Evolutionary conservation across 805 yeast genomes (phyloP).

Genomic region (Nadsonia fulvescens): DNA sequence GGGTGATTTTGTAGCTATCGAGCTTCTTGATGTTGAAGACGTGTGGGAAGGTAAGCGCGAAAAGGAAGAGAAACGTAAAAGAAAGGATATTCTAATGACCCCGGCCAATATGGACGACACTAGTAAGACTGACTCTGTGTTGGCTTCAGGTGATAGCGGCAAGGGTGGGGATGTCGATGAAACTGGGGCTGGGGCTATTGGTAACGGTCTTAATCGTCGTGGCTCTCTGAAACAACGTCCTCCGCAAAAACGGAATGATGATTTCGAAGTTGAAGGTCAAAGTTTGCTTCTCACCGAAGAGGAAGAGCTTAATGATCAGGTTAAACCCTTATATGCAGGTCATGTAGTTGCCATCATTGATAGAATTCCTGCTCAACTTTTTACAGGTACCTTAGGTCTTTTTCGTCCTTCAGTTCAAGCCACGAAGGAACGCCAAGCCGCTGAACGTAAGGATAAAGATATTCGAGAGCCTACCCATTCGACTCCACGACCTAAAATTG

Average conservation of each 20-base stretch:
- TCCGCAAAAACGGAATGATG: constrained; percentile 91
- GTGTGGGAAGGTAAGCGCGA: constrained; percentile 94
- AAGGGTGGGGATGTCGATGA: constrained; percentile 20
- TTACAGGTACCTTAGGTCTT: constrained; percentile 83
- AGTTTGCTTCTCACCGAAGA: constrained; percentile 79
- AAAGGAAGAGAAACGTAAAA: constrained; percentile 89
- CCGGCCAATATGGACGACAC: constrained; percentile 44
- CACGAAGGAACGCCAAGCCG: constrained; percentile 44
- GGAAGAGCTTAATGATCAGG: constrained; percentile 83
- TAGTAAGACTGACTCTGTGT: constrained; percentile 12
- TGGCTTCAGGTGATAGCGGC: constrained; percentile 24
- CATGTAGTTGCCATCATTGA: constrained; percentile 96
- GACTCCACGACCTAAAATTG: constrained; percentile 64
- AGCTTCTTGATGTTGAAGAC: constrained; percentile 81
- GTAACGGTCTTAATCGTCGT: constrained; percentile 37
- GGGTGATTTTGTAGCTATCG: constrained; percentile 92
- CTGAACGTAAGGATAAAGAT: constrained; percentile 15
- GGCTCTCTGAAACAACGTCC: constrained; percentile 91
- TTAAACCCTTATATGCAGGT: constrained; percentile 89
- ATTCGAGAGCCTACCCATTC: constrained; percentile 5
- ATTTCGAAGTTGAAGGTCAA: constrained; percentile 96
- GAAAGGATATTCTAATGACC: constrained; percentile 30
- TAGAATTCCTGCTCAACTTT: constrained; percentile 89
- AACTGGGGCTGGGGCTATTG: constrained; percentile 11
- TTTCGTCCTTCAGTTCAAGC: constrained; percentile 92